Evolutionary conservation across 2,329 filamentous ascomycete genomes (phyloP).

Genomic region (Apiospora malaysiana): DNA sequence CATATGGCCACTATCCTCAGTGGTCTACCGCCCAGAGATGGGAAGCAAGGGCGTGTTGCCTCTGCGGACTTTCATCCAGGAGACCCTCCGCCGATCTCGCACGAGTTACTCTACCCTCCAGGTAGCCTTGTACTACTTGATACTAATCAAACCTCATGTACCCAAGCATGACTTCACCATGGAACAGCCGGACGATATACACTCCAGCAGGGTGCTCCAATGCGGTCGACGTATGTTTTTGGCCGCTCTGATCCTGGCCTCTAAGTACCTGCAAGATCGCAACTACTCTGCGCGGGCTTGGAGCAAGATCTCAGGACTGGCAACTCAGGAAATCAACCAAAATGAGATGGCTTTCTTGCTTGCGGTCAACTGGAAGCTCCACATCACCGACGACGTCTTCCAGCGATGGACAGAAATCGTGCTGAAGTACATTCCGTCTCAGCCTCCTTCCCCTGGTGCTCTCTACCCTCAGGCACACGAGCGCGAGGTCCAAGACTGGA

Average conservation of each 20-base stretch:
- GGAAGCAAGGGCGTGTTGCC: constrained; percentile 81
- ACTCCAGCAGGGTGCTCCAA: constrained; percentile 80
- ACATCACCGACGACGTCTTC: constrained; percentile 88
- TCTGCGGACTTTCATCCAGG: constrained; percentile 94
- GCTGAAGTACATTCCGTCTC: constrained; percentile 77
- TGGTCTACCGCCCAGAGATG: constrained; percentile 74
- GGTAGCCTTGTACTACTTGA: constrained; percentile 94
- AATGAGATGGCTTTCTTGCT: constrained; percentile 93
- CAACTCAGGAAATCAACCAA: constrained; percentile 91
- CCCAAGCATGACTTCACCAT: constrained; percentile 84
- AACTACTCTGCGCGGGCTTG: constrained; percentile 97
- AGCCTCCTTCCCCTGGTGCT: constrained; percentile 60
- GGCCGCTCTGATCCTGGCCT: constrained; percentile 90
- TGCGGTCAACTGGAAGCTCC: constrained; percentile 92
- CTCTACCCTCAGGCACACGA: constrained; percentile 47
- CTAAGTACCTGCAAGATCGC: constrained; percentile 96
- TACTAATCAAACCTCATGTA: constrained; percentile 90
- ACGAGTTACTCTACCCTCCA: constrained; percentile 98
- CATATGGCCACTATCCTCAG: constrained; percentile 92
- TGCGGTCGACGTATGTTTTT: constrained; percentile 98
- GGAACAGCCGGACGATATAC: constrained; percentile 78
- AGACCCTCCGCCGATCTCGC: constrained; percentile 91
- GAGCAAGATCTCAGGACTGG: constrained; percentile 99
- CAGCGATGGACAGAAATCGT: constrained; percentile 95
- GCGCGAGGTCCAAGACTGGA: constrained; percentile 61